Evolutionary conservation across 1,284 basidiomycete genomes (phyloP), one percentile per base, ranked within the genome.

Genomic region (Fomitopsis palustris): DNA sequence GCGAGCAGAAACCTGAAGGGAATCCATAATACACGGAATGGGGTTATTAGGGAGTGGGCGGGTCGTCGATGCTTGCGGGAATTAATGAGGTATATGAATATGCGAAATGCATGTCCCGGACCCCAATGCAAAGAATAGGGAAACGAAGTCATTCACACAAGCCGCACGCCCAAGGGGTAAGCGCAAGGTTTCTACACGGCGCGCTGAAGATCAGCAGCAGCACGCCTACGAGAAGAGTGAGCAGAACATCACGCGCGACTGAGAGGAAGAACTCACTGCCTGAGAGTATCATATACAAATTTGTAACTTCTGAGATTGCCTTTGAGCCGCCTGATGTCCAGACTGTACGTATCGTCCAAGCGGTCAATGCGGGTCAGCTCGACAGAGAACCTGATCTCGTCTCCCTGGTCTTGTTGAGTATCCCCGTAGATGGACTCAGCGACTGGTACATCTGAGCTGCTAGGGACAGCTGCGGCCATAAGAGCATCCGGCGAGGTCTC

Each of bases 251-350:
- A 63, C 57, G 9, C 55, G 55, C 35, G 29, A 55, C 39, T 16
- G 27, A 2, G 14, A 23, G 60, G 29, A 31, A 31, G 29, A 12
- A 88, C 93, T 72, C 74, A 95, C 93, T 90, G 85, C 80, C 93
- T 81, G 69, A 95, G 78, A 57, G 86, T 89, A 78, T 96, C 92
- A 73, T 97, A 96, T 74, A 97, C 81, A 74, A 92, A 95, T 77
- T 95, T 95, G 79, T 95, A 98, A 74, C 90, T 93, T 78, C 93
- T 86, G 66, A 96, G 78, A 69, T 92, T 90, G n/a, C 95, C 95
- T 75, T 95, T 95, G 70, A 96, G 74, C 62, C 95, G 79, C 66
- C 95, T 86, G 72, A 97, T 90, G 77, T 96, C 95, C 66, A 98
- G 79, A 72, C 88, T 89, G 72, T 90, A 94, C 45, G 93, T 91